These are phyloP conservation scores for Hirsutella minnesotensis DNA, from an alignment of 2,329 filamentous ascomycete genomes.

Conservation along the genomic window DNA sequence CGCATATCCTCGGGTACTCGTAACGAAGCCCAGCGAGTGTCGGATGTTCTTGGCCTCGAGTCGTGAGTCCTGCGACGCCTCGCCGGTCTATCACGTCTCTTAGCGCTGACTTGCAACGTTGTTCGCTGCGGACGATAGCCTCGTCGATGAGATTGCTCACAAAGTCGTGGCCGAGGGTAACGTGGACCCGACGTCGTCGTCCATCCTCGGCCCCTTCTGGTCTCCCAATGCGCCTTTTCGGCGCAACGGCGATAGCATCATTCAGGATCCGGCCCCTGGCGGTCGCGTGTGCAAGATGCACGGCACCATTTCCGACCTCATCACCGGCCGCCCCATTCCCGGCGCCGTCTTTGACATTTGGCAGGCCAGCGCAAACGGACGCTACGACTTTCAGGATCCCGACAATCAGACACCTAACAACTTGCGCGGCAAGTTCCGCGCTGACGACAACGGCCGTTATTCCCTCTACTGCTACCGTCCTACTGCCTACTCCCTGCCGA, in stretches of 20 bases:
- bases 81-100: constrained; percentile 1
- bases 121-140: too few relatives aligned
- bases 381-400: constrained; percentile 67
- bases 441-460: constrained; percentile 58
- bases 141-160: constrained; percentile 51
- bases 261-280: constrained; percentile 46
- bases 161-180: constrained; percentile 49
- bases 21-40: constrained; percentile 65
- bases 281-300: constrained; percentile 56
- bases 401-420: constrained; percentile 62
- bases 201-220: constrained; percentile 72
- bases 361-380: constrained; percentile 65
- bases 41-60: constrained; percentile 63
- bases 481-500: constrained; percentile 60
- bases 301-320: constrained; percentile 52
- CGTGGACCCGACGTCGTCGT: constrained; percentile 57
- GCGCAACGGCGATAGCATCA: constrained; percentile 52
- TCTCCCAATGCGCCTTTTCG: constrained; percentile 64
- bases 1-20: constrained; percentile 55
- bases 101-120: background rate
- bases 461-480: constrained; percentile 66
- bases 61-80: constrained; percentile 35
- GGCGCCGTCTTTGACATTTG: constrained; percentile 66
- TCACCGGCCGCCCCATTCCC: constrained; percentile 54
- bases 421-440: constrained; percentile 63